Conservation (phyloP, 371 early-diverging fungal species). For the Lichtheimia ornata region DNA sequence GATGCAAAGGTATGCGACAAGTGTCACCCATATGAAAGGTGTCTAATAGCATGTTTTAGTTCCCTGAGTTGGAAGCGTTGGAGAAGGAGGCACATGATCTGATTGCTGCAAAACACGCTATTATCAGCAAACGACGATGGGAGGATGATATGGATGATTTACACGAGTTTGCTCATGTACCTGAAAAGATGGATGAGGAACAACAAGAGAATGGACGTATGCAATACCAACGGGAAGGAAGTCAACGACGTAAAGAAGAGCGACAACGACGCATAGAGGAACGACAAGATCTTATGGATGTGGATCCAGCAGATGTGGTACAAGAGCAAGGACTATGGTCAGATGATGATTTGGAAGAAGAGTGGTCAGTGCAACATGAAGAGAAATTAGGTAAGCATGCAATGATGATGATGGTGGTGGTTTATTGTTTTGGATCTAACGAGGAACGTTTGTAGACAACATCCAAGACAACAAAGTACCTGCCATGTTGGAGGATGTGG, state of each 20-base stretch:
- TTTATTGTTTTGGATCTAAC: neutral
- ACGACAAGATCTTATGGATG: conserved; percentile 4
- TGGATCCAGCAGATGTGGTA: conserved; percentile 14
- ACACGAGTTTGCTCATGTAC: conserved; percentile 44
- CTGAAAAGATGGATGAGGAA: conserved; percentile 22
- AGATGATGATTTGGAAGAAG: conserved; percentile 54
- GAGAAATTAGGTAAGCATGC: conserved; percentile 29
- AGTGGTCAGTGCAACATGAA: conserved; percentile 29
- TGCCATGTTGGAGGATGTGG: conserved; percentile 48
- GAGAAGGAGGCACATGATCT: conserved; percentile 56
- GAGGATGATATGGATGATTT: conserved; percentile 54
- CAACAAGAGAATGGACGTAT: conserved; percentile 34
- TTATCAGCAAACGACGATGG: conserved; percentile 39
- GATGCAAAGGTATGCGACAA: conserved; percentile 59
- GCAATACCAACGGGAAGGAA: conserved; percentile 26
- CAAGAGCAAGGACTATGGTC: conserved; percentile 53
- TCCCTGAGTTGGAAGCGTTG: conserved; percentile 63
- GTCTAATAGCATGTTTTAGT: conserved; percentile 26
- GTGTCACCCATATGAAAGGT: too few relatives aligned
- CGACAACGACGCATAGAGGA: conserved; percentile 20
- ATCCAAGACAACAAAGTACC: conserved; percentile 23
- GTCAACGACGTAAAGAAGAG: conserved; percentile 38
- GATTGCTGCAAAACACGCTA: conserved; percentile 40
- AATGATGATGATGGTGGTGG: neutral
- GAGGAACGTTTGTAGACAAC: conserved; percentile 4